phyloP scores from a whole-genome alignment of 2,329 filamentous ascomycete genomes.

The Ascochyta viciae-villosae region DNA sequence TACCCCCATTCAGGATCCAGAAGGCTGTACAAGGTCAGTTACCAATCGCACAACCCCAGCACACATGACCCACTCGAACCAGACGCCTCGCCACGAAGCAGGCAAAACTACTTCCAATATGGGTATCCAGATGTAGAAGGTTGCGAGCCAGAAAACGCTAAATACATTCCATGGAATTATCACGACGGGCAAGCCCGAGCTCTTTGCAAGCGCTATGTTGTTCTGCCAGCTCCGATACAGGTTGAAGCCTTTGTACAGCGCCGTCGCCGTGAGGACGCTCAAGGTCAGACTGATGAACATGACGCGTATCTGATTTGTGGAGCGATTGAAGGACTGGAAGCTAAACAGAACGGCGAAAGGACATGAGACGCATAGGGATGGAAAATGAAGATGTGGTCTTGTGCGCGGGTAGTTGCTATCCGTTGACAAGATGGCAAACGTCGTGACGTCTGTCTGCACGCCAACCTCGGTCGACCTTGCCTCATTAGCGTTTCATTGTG shows the following conservation, averaged over 20 bases:
- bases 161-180: conserved; percentile 55
- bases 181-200: conserved; percentile 55
- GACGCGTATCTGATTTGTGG: conserved; percentile 3
- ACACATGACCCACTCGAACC: conserved; percentile 63
- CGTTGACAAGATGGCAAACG: conserved; percentile 10
- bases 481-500: conserved; percentile 41
- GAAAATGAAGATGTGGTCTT: conserved; percentile 13
- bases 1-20: conserved; percentile 68
- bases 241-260: conserved; percentile 40
- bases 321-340: conserved; percentile 1
- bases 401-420: conserved; percentile 16
- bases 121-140: conserved; percentile 62
- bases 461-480: conserved; percentile 20
- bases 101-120: conserved; percentile 63
- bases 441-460: conserved; percentile 33
- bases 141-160: conserved; percentile 63
- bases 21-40: conserved; percentile 49
- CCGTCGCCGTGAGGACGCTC: conserved; percentile 36
- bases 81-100: conserved; percentile 61
- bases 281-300: conserved; percentile 30
- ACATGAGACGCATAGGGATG: conserved; percentile 7
- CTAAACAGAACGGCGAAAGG: conserved; percentile 5
- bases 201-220: conserved; percentile 55
- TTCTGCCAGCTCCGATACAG: conserved; percentile 47
- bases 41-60: conserved; percentile 5